Evolutionary conservation across 2,329 filamentous ascomycete species (phyloP), one percentile per base, ranked within the genome.

Genomic region (Penicillium sclerotiorum): DNA sequence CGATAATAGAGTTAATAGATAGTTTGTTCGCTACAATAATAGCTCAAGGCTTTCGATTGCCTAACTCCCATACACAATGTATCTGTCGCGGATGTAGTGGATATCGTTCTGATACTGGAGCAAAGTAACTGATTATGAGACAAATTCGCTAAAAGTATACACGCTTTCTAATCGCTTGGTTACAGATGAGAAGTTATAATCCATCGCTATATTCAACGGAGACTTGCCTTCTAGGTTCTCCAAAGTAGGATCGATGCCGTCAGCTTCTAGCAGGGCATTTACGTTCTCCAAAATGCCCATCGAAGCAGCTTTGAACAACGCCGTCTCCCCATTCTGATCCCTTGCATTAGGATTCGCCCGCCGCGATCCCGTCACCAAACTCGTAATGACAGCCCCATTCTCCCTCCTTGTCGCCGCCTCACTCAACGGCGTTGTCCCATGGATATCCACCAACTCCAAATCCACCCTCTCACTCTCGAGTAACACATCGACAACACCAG

Each of bases 371-470:
- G 21, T 33, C 3, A 61, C 41, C 12, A 61, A 28, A 28, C 17
- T 46, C 13, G 41, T 47, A 12, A 61, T 49, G 11, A 55, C 32
- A 22, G 21, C 22, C 3, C 37, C 43, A 23, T 48, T 53, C 13
- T 48, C 45, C 8, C 23, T 20, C 9, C 20, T 36, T 17, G 53
- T 52, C 5, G 50, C 46, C 13, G 58, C 55, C 38, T 53, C 50
- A 13, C 45, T 52, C 40, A 61, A 45, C n/a, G 58, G 57, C 15
- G 57, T 55, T 21, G 52, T 55, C 15, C 57, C 58, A 28, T 52
- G 47, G 12, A 56, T 50, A 46, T 58, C 54, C 11, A 49, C n/a
- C 36, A 55, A 44, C 15, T 60, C 52, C 41, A 57, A 15, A 33
- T 55, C 53, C 12, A 61, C 55, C 17, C 55, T 45, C 9, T 51